Evolutionary conservation across 345 rosid genomes (phyloP).

Genomic region (Camelina neglecta): DNA sequence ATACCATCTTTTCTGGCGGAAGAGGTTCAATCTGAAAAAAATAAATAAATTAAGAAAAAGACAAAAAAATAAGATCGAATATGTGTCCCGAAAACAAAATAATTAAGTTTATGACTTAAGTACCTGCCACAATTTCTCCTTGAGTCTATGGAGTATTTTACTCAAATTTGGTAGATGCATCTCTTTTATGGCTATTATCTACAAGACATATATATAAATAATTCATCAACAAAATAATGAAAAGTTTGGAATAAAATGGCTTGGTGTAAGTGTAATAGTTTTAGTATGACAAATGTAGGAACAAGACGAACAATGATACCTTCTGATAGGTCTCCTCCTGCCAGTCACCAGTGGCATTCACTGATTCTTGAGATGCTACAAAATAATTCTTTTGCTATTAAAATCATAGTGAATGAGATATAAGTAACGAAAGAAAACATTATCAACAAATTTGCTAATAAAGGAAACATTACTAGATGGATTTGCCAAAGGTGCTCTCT

Average conservation of each 20-base stretch:
- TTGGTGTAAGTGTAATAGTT: neutral
- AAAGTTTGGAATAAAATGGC: neutral
- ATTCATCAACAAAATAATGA: neutral
- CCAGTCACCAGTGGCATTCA: constrained; percentile 65
- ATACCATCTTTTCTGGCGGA: constrained; percentile 38
- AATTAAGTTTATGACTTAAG: constrained; percentile 2
- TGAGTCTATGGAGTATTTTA: constrained; percentile 45
- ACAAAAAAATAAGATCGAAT: neutral
- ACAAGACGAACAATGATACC: constrained; percentile 45
- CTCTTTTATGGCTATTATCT: constrained; percentile 47
- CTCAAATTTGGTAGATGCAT: constrained; percentile 44
- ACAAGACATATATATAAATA: constrained; percentile 10
- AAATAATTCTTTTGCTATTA: neutral
- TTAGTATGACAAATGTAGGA: neutral
- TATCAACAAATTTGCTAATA: neutral
- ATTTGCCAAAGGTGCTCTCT: constrained; percentile 57
- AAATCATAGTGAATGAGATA: neutral
- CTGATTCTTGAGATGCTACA: constrained; percentile 71
- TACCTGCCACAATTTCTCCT: constrained; percentile 49
- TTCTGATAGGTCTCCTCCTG: constrained; percentile 84
- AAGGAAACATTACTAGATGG: constrained; percentile 59
- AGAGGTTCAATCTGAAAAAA: constrained; percentile 44
- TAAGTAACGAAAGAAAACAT: neutral
- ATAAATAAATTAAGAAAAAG: neutral
- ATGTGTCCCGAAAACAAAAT: neutral